Evolutionary conservation across 768 basidiomycete species (phyloP).

Genomic region (Boletus edulis): DNA sequence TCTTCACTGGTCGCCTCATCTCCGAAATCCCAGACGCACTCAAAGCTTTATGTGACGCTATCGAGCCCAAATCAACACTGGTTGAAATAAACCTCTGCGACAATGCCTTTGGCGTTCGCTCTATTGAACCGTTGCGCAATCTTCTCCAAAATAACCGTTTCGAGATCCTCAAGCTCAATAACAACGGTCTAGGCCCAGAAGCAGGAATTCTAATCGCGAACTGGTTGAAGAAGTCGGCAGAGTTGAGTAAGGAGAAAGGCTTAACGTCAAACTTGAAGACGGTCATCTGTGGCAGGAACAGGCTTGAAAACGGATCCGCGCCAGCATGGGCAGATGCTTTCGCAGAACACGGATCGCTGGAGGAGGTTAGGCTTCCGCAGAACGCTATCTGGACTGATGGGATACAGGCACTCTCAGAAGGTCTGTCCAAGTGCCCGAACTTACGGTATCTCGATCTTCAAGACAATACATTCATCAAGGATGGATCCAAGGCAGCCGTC

Average conservation of each 20-base stretch:
- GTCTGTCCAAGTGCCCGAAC: constrained; percentile 62
- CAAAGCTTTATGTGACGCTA: constrained; percentile 81
- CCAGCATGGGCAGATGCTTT: constrained; percentile 85
- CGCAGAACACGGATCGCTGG: constrained; percentile 74
- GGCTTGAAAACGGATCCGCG: constrained; percentile 91
- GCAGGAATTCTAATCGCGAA: constrained; percentile 85
- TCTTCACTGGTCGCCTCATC: constrained; percentile 97
- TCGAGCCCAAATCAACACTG: constrained; percentile 76
- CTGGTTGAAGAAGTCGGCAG: constrained; percentile 77
- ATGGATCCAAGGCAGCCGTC: constrained; percentile 55
- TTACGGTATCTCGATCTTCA: constrained; percentile 86
- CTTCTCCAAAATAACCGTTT: constrained; percentile 82
- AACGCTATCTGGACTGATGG: constrained; percentile 97
- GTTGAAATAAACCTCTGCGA: constrained; percentile 89
- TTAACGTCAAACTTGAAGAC: constrained; percentile 69
- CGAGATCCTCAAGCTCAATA: constrained; percentile 85
- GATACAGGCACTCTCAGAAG: constrained; percentile 72
- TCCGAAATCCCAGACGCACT: constrained; percentile 92
- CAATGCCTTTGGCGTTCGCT: constrained; percentile 95
- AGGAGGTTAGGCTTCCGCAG: constrained; percentile 92
- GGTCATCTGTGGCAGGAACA: constrained; percentile 91
- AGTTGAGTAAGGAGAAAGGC: constrained; percentile 61
- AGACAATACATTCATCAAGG: constrained; percentile 82
- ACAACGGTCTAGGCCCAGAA: constrained; percentile 92
- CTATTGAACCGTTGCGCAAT: constrained; percentile 89